Base-by-base conservation (phyloP, 1,284 basidiomycete genomes). In the Ceraceosorus guamensis region DNA sequence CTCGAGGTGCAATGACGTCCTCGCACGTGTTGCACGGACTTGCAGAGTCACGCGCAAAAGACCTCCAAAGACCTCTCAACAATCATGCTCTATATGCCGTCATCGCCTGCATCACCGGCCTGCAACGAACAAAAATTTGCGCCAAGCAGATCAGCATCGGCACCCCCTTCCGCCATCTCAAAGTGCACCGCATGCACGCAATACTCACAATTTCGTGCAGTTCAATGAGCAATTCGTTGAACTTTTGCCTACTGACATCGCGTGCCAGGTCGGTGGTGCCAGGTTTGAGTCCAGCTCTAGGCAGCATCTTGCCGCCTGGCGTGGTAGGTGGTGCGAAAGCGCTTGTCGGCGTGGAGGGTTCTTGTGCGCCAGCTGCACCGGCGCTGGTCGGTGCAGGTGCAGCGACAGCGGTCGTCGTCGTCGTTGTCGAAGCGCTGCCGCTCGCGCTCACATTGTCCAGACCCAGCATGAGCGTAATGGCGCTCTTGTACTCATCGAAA, bases 141-240 rank as follows among this genome's bases (percentile, higher is more conserved):
- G 24, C 3, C 24, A 24, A 24, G 24, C 24, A 24, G 24, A 24
- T 24, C 2, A 24, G 24, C 24, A 24, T 24, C 39, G 39, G 11
- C 39, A 2, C 37, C 2, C 2, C 39, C 10, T 41, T 2, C 11
- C 39, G 39, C 11, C 39, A 16, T 16, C 10, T 11, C 39, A 41
- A 16, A 41, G 39, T 16, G 11, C 39, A 41, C 2, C 11, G 39
- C 39, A 41, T 11, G 39, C 39, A 41, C 61, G 4, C 52, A 41
- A 11, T 41, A 41, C 39, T 41, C 39, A 54, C 67, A 5, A 66
- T 50, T 51, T 69, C 60, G 60, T 72, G 70, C 18, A 72, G 51
- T 48, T 72, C 70, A 51, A 72, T 70, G 16, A 72, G 48, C 50
- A 31, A 68, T 37, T 72, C 70, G 58, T 70, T 68, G 54, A 68